A percentile compares a stretch with the other conserved stretches of the same genome.
Evolutionary conservation across 352 stramenopile species (phyloP).

Genomic region (Phytophthora cryptogea): DNA sequence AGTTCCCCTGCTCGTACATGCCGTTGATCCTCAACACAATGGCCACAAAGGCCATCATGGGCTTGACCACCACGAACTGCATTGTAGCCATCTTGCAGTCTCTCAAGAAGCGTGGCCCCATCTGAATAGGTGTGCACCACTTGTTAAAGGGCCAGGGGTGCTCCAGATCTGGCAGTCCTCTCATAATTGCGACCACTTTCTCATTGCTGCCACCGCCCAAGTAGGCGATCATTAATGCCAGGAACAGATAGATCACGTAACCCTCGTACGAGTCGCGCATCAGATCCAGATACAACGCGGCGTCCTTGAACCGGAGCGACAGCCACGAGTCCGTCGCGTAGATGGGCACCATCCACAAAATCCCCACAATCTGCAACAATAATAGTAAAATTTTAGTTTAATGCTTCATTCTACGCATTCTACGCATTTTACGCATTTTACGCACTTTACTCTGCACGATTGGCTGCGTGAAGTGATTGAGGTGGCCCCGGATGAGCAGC

Average conservation of each 20-base stretch:
- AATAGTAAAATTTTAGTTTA: slow-evolving; percentile 3
- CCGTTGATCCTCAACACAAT: slow-evolving; percentile 87
- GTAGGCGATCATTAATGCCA: slow-evolving; percentile 96
- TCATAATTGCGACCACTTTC: slow-evolving; percentile 60
- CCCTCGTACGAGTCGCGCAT: slow-evolving; percentile 98
- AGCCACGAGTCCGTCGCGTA: slow-evolving; percentile 98
- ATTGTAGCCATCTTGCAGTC: slow-evolving; percentile 96
- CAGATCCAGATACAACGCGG: slow-evolving; percentile 92
- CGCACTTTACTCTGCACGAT: slow-evolving; percentile 95
- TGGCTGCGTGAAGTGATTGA: slow-evolving; percentile 92
- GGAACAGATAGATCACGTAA: slow-evolving; percentile 98
- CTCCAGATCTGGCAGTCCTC: slow-evolving; percentile 60
- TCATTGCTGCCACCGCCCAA: slow-evolving; percentile 92
- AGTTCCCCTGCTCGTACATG: slow-evolving; percentile 86
- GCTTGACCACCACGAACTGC: slow-evolving; percentile 97
- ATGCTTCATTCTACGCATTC: too few relatives aligned
- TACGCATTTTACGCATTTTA: neutral
- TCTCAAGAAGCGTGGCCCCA: slow-evolving; percentile 88
- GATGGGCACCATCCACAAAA: slow-evolving; percentile 99
- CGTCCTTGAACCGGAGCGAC: slow-evolving; percentile 95
- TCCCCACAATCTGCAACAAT: slow-evolving; percentile 92
- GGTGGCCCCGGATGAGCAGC: slow-evolving; percentile 91
- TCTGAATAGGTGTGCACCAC: slow-evolving; percentile 68
- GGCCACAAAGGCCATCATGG: slow-evolving; percentile 87
- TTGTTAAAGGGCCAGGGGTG: slow-evolving; percentile 80